Conservation (phyloP, 169 alveolate species). For the Plasmodium gallinaceum region DNA sequence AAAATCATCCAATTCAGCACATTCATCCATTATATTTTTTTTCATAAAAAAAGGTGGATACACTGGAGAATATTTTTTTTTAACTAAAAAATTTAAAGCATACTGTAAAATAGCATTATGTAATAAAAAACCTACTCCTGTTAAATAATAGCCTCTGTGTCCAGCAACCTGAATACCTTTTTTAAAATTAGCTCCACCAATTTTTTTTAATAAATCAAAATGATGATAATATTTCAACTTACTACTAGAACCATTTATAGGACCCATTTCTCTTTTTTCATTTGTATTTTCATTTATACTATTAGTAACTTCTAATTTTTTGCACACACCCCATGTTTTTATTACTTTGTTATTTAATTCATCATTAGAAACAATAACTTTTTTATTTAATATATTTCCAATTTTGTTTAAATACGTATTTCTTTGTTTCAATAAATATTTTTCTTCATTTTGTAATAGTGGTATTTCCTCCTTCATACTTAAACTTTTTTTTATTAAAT, state of each 20-base stretch:
- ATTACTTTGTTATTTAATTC: conserved; percentile 95
- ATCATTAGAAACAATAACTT: conserved; percentile 93
- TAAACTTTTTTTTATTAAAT: conserved; percentile 82
- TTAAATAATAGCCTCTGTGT: conserved; percentile 97
- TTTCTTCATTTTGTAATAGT: conserved; percentile 79
- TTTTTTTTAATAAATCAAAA: conserved; percentile 92
- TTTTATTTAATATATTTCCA: conserved; percentile 94
- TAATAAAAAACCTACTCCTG: conserved; percentile 96
- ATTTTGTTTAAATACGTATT: conserved; percentile 83
- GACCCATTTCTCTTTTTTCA: conserved; percentile 20
- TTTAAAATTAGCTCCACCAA: conserved; percentile 93
- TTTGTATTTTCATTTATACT: neutral
- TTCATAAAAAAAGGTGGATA: conserved; percentile 99
- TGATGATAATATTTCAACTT: conserved; percentile 85
- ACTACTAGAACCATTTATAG: neutral
- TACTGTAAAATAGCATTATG: conserved; percentile 97
- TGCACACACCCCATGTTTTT: conserved; percentile 94
- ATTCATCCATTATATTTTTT: conserved; percentile 94
- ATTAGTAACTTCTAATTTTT: conserved; percentile 84
- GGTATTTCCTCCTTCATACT: conserved; percentile 83
- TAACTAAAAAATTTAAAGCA: conserved; percentile 93
- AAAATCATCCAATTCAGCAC: conserved; percentile 98
- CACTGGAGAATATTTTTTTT: conserved; percentile 95
- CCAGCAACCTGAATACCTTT: conserved; percentile 98
- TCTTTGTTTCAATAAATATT: conserved; percentile 81